Evolutionary conservation across 306 rosid species (phyloP).

Genomic region (Sindora glabra): DNA sequence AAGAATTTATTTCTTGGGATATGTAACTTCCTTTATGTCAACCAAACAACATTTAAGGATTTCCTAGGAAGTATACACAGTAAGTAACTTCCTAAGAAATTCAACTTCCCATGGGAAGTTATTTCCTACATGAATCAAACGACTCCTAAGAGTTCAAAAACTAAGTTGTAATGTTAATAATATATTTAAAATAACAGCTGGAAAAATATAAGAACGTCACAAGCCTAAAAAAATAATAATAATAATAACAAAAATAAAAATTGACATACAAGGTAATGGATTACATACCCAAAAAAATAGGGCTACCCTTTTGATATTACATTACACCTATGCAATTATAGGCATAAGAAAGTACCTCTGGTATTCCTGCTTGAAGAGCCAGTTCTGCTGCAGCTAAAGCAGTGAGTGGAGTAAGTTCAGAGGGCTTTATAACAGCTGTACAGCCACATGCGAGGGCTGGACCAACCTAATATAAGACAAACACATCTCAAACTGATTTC

Average conservation of each 20-base stretch:
- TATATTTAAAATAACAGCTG: constrained; percentile 1
- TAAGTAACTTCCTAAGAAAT: too few species aligned
- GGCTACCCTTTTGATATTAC: neutral
- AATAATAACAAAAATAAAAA: too few species aligned
- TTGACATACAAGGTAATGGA: neutral
- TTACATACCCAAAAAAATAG: neutral
- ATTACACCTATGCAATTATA: neutral
- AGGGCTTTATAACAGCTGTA: constrained; percentile 89
- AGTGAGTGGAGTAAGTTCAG: constrained; percentile 94
- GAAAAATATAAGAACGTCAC: neutral
- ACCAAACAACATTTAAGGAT: too few species aligned
- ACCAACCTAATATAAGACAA: constrained; percentile 66
- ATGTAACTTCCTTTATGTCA: too few species aligned
- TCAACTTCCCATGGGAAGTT: too few species aligned
- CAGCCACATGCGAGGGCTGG: constrained; percentile 99
- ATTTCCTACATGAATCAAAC: too few species aligned
- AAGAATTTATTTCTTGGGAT: too few species aligned
- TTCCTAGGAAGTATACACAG: too few species aligned
- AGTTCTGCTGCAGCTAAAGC: constrained; percentile 99
- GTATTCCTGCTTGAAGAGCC: constrained; percentile 92
- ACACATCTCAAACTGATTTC: neutral
- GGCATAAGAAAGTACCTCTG: constrained; percentile 48
- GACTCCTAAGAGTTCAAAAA: neutral
- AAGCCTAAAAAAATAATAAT: too few species aligned
- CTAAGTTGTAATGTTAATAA: too few species aligned